Evolutionary conservation across 768 basidiomycete species (phyloP), one percentile per base, ranked within the genome.

Genomic region (Leccinum imitatum): DNA sequence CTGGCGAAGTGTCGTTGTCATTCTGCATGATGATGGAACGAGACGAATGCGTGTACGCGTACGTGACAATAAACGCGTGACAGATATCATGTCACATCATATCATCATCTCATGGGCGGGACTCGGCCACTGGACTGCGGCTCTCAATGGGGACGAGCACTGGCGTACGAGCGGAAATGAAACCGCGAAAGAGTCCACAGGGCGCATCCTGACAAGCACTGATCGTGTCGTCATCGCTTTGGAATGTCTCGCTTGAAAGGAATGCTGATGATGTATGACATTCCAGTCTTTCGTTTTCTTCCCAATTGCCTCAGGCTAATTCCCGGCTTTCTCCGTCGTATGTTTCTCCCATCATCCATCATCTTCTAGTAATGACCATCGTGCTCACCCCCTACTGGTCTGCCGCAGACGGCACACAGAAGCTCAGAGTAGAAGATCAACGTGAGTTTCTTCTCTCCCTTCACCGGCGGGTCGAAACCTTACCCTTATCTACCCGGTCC

Each of bases 371-470:
- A 6, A 86, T 86, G 85, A 84, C 85, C 7, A 77, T 85, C 63
- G 72, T 84, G 53, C 82, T 91, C 61, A 90, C 84, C 33, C 90
- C 89, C 13, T 87, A 87, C 78, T 87, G 82, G 84, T 75, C 70
- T 14, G 74, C 76, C 35, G 30, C 71, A 60, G 82, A 89, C 66
- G 89, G 87, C 56, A 79, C 83, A 58, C 89, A 90, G 66, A 89
- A 82, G 72, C 82, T 92, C 67, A 89, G 82, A 69, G 68, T 85
- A 54, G 82, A 78, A 31, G 73, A 82, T 9, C 80, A 82, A 66
- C 78, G 88, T 89, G 69, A 59, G 63, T 61, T 50, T 35, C 37
- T 33, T 53, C 17, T 1, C 46, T 54, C 31, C 17, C 27, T 30
- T 30, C 25, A 30, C 14, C 19, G 10, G 14, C 35, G 33, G 33